Conservation (phyloP, 169 alveolate genomes). For the Theileria equi region DNA sequence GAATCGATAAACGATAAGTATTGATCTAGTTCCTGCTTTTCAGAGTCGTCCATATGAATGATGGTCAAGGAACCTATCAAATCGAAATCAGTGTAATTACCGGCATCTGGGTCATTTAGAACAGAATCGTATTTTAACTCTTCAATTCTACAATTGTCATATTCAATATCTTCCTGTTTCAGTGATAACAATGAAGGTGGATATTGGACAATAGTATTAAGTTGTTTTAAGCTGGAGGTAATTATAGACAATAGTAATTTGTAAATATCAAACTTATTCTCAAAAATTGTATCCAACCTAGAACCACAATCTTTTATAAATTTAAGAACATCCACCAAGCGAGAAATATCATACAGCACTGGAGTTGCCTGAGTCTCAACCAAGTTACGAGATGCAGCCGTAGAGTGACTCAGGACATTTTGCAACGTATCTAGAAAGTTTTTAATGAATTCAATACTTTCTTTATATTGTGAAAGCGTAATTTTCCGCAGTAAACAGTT, state of each 20-base stretch:
- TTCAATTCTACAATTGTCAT: slow-evolving; percentile 18
- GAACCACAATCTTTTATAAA: not conserved
- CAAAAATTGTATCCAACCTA: not conserved
- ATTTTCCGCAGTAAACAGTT: slow-evolving; percentile 11
- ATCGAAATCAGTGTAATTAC: not conserved
- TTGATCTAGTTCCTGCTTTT: slow-evolving; percentile 17
- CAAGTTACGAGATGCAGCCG: slow-evolving; percentile 19
- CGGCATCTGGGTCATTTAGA: not conserved
- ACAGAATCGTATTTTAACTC: not conserved
- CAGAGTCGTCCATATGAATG: slow-evolving; percentile 9
- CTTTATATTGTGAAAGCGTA: not conserved
- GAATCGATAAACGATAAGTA: slow-evolving; percentile 4
- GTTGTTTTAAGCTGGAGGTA: slow-evolving; percentile 11
- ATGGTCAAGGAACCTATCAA: slow-evolving; percentile 21
- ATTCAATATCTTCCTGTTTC: not conserved
- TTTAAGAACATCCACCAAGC: not conserved
- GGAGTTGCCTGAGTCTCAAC: slow-evolving; percentile 42
- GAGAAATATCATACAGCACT: slow-evolving; percentile 15
- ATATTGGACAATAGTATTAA: slow-evolving; percentile 27
- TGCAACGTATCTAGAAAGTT: slow-evolving; percentile 15
- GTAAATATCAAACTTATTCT: not conserved
- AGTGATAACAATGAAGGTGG: slow-evolving; percentile 12
- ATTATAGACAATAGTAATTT: slow-evolving; percentile 1
- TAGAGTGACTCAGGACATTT: not conserved
- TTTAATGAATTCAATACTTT: not conserved